Conservation (phyloP, 106 monocot genomes). For the Agapanthus africanus region DNA sequence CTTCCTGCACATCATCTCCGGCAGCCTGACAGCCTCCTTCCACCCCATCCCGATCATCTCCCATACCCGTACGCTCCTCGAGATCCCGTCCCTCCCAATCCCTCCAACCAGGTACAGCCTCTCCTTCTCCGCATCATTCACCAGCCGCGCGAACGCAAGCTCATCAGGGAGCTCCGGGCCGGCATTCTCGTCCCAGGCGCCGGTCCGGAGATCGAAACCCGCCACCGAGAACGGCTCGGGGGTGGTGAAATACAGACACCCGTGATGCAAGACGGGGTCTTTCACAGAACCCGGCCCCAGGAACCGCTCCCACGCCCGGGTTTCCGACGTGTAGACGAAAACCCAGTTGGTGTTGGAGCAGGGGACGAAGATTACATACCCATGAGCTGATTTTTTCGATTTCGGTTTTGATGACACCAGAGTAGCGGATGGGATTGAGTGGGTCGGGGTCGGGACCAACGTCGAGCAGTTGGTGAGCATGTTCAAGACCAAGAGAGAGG, state of each 20-base stretch:
- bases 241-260: conserved; percentile 26
- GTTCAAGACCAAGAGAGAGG: conserved; percentile 24
- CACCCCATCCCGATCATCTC: conserved; percentile 25
- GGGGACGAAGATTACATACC: conserved; percentile 33
- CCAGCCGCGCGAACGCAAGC: conserved; percentile 29
- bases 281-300: conserved; percentile 10
- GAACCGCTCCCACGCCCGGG: conserved; percentile 21
- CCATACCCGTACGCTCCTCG: conserved; percentile 42
- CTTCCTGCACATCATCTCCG: conserved; percentile 53
- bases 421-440: conserved; percentile 4
- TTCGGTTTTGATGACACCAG: conserved; percentile 1
- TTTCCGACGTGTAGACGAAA: conserved; percentile 30
- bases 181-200: neutral
- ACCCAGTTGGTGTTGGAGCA: conserved; percentile 11
- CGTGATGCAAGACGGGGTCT: conserved; percentile 17
- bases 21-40: conserved; percentile 43
- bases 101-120: conserved; percentile 33
- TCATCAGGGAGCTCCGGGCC: conserved; percentile 13
- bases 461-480: conserved; percentile 26
- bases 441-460: conserved; percentile 9
- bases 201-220: conserved; percentile 13
- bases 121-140: conserved; percentile 5
- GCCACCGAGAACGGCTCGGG: conserved; percentile 34
- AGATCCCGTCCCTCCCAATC: conserved; percentile 35
- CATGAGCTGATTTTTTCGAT: conserved; percentile 24